Evolutionary conservation across 2,329 filamentous ascomycete species (phyloP), one percentile per base, ranked within the genome.

Genomic region (Trichophyton rubrum): DNA sequence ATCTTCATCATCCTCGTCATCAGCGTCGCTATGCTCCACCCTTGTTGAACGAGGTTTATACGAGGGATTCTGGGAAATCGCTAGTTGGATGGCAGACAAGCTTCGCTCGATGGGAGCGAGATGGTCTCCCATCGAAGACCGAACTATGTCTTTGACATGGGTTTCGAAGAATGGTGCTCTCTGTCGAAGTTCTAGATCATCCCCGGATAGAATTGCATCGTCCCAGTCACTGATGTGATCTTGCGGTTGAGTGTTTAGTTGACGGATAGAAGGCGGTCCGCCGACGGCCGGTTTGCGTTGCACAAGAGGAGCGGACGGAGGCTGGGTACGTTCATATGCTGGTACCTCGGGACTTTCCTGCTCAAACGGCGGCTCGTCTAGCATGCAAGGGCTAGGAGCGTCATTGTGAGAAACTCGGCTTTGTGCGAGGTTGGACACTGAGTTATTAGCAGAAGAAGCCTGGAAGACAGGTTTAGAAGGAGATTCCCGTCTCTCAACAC

Each of bases 141-240:
- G 88, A 65, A 99, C 88, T 64, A 97, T 76, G 58, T 90, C 85
- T 70, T 96, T 90, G 64, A 99, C 89, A 69, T 89, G 90, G 55
- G 84, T 86, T 69, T 97, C 90, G 68, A 97, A 96, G 80, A 96
- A 97, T 55, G 84, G 82, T 64, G 88, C 89, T 56, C 90, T 85
- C 59, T 85, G 85, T 65, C 88, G 84, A 60, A 97, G 78, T 73
- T 95, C 96, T 58, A 85, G 83, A 62, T 95, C 89, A 68, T 95
- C 89, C 38, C 87, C 85, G 17, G 89, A 88, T 8, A 87, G 87
- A 63, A 96, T 85, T 55, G 87, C 84, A 69, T 87, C 87, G 68
- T 95, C 90, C 93, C 93, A 99, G 72, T 97, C 92, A 70, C 91
- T 96, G 62, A 85, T 82, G 24, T 86, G 85, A 15, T 86, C 77